phyloP scores from a whole-genome alignment of 2,329 filamentous ascomycete genomes.

The Fusarium bulbicola region DNA sequence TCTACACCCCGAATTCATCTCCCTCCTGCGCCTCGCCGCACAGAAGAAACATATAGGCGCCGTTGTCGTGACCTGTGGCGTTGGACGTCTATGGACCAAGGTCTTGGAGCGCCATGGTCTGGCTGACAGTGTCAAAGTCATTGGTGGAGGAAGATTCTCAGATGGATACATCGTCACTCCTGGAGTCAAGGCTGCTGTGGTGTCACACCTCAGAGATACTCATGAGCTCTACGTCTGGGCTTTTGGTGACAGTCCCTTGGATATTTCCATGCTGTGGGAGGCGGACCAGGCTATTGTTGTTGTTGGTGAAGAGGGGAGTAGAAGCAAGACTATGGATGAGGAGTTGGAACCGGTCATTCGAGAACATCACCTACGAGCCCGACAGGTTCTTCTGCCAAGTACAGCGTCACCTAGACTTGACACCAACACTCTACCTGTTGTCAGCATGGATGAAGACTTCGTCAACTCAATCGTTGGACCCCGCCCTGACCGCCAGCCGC shows the following conservation, averaged over 20 bases:
- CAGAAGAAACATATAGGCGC: conserved; percentile 51
- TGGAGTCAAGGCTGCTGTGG: conserved; percentile 58
- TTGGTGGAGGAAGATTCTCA: conserved; percentile 60
- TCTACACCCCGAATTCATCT: conserved; percentile 58
- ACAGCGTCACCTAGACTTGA: conserved; percentile 54
- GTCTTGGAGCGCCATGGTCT: conserved; percentile 57
- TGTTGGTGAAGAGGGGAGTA: conserved; percentile 55
- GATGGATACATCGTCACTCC: conserved; percentile 62
- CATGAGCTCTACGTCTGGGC: conserved; percentile 60
- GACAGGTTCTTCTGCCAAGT: conserved; percentile 58
- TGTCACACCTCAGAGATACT: conserved; percentile 49
- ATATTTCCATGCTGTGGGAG: conserved; percentile 63
- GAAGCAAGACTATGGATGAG: conserved; percentile 64
- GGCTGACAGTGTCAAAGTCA: conserved; percentile 54
- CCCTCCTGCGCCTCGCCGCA: conserved; percentile 50
- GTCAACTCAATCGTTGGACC: conserved; percentile 30
- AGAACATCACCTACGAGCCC: conserved; percentile 49
- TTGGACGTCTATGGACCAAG: conserved; percentile 63
- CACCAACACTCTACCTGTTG: conserved; percentile 51
- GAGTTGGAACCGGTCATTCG: conserved; percentile 54
- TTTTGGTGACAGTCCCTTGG: conserved; percentile 68
- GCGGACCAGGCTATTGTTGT: conserved; percentile 66
- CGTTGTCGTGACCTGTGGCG: conserved; percentile 65
- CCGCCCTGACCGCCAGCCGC: not conserved
- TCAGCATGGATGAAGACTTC: conserved; percentile 45